Evolutionary conservation across 2,329 filamentous ascomycete genomes (phyloP), one percentile per base, ranked within the genome.

Genomic region (Tetracladium maxilliforme): DNA sequence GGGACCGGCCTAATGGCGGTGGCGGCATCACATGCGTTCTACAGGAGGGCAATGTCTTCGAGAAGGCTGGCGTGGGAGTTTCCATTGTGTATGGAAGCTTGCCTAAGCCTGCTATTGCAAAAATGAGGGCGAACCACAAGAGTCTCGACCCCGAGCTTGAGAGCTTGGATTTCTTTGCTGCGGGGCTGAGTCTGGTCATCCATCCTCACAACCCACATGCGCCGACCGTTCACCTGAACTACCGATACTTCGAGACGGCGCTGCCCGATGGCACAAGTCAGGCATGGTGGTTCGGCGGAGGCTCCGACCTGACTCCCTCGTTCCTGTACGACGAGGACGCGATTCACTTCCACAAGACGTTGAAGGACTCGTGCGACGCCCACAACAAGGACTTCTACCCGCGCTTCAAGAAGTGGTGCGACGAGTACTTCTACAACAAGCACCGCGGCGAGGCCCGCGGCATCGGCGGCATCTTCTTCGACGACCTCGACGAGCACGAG

Each of bases 301-400:
- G 90, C 29, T 86, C 82, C 26, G 90, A 98, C 51, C 55, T 98
- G 38, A 98, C 90, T 9, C 90, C 90, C 1, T 73, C 68, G 19
- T 98, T 95, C 48, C 69, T 98, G 16, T 95, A 93, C 53, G 87
- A 94, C 40, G 90, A 98, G 49, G 90, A 98, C 49, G 87, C 82
- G 19, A 80, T 92, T 30, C 87, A 94, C 52, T 98, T 98, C 67
- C 90, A 98, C 62, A 73, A 73, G 49, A 83, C 79, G 3, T 76
- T 98, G 43, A 95, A 94, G 55, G 72, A 83, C 22, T 78, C 79
- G 11, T 98, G 90, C 54, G 90, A 98, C 52, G 75, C 77, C 38
- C 90, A 98, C 50, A 81, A 94, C 57, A 81, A 80, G 48, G 67
- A 63, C 19, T 98, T 94, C 61, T 98, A 92, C 50, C 75, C 83